A percentile compares a stretch with the other conserved stretches of the same genome.
These are phyloP conservation scores for Podospora comata DNA, from an alignment of 495 filamentous ascomycete species.

Conservation along the genomic window DNA sequence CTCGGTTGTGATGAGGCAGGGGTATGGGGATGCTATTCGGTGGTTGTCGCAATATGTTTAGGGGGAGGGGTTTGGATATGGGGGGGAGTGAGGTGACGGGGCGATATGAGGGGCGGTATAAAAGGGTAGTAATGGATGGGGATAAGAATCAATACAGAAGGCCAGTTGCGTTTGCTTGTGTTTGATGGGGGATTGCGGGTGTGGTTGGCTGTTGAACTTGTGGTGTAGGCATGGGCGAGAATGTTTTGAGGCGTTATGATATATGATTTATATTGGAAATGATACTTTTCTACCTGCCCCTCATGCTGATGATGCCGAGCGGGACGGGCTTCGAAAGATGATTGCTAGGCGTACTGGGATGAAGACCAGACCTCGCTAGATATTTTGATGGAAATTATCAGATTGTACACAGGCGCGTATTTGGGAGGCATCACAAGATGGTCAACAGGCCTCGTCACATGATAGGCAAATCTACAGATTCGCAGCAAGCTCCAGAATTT, in stretches of 20 bases:
- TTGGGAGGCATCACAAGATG: too few species aligned
- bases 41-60: conserved; percentile 80
- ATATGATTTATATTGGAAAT: conserved; percentile 29
- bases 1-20: conserved; percentile 96
- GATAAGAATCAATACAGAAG: neutral
- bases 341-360: too few species aligned
- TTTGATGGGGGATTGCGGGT: neutral
- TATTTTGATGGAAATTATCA: too few species aligned
- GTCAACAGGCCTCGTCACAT: too few species aligned
- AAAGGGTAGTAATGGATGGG: neutral
- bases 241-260: conserved; percentile 29
- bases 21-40: conserved; percentile 74
- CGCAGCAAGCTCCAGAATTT: too few species aligned
- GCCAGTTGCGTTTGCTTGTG: neutral
- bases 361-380: too few species aligned
- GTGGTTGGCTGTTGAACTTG: neutral
- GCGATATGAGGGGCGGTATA: conserved; percentile 3
- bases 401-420: too few species aligned
- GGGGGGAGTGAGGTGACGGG: neutral
- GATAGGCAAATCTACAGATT: too few species aligned
- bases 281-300: conserved; percentile 18
- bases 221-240: conserved; percentile 11
- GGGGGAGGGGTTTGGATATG: conserved; percentile 10
- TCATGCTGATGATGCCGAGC: too few species aligned
- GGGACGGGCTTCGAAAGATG: too few species aligned